These are phyloP conservation scores for Pleurotus eryngii DNA, from an alignment of 768 basidiomycete species.

Conservation along the genomic window DNA sequence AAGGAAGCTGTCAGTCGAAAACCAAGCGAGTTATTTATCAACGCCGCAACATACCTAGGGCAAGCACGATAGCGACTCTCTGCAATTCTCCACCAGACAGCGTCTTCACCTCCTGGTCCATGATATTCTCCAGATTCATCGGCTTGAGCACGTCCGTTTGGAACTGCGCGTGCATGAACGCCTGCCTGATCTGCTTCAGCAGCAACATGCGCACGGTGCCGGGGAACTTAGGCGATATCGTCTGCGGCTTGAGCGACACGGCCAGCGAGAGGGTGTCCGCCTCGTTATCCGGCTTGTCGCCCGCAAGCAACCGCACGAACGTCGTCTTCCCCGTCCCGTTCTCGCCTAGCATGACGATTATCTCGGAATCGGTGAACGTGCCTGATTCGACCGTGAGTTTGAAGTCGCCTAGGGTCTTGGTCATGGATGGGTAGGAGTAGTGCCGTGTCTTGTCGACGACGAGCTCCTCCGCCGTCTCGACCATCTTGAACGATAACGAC, in stretches of 20 bases:
- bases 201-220: conserved; percentile 96
- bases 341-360: conserved; percentile 98
- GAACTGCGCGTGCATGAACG: conserved; percentile 99
- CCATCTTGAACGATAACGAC: conserved; percentile 94
- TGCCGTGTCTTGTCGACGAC: conserved; percentile 82
- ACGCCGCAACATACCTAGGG: conserved; percentile 55
- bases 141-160: conserved; percentile 97
- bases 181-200: conserved; percentile 88
- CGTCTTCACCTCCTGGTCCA: conserved; percentile 98
- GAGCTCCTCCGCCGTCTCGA: conserved; percentile 92
- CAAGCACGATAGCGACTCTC: conserved; percentile 93
- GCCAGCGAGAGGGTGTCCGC: conserved; percentile 76
- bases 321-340: conserved; percentile 99
- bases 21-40: too few relatives aligned
- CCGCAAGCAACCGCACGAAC: conserved; percentile 91
- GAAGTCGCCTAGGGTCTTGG: conserved; percentile 93
- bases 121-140: conserved; percentile 90
- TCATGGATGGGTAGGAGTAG: conserved; percentile 93
- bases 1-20: conserved; percentile 10
- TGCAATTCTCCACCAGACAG: conserved; percentile 98
- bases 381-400: conserved; percentile 91
- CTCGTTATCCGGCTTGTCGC: conserved; percentile 85
- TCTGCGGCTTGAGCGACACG: conserved; percentile 98
- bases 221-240: conserved; percentile 96
- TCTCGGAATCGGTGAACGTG: conserved; percentile 97